phyloP scores from a whole-genome alignment of 2,329 filamentous ascomycete species.

The Penicillium sp. region DNA sequence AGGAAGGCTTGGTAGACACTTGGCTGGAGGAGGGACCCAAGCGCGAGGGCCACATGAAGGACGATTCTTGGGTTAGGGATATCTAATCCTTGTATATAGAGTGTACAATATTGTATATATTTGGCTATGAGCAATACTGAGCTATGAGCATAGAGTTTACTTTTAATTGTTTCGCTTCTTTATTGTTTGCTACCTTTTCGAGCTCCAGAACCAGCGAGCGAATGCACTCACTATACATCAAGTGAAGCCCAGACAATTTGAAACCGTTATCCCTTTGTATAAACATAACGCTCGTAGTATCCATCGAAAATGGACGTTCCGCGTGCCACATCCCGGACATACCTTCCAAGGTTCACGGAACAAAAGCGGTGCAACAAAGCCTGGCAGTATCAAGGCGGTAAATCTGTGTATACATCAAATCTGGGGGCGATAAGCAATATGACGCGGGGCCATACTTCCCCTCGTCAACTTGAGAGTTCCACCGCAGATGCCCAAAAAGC shows the following conservation, averaged over 20 bases:
- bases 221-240: too few species aligned
- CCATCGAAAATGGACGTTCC: too few species aligned
- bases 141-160: background rate
- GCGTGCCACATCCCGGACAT: too few species aligned
- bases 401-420: background rate
- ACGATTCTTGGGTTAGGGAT: conserved; percentile 62
- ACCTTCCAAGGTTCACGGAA: too few species aligned
- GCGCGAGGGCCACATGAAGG: conserved; percentile 58
- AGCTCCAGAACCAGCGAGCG: background rate
- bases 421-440: conserved; percentile 10
- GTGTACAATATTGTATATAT: conserved; percentile 18
- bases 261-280: too few species aligned
- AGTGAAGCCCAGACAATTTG: too few species aligned
- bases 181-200: background rate
- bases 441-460: conserved; percentile 9
- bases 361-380: background rate
- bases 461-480: conserved; percentile 13
- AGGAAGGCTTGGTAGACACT: conserved; percentile 74
- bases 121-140: conserved; percentile 1
- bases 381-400: background rate
- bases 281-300: too few species aligned
- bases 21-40: conserved; percentile 63
- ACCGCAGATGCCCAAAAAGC: conserved; percentile 49
- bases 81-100: conserved; percentile 38
- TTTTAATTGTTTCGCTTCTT: too few species aligned